phyloP scores from a whole-genome alignment of 208 protist species.

The Crithidia acanthocephali region DNA sequence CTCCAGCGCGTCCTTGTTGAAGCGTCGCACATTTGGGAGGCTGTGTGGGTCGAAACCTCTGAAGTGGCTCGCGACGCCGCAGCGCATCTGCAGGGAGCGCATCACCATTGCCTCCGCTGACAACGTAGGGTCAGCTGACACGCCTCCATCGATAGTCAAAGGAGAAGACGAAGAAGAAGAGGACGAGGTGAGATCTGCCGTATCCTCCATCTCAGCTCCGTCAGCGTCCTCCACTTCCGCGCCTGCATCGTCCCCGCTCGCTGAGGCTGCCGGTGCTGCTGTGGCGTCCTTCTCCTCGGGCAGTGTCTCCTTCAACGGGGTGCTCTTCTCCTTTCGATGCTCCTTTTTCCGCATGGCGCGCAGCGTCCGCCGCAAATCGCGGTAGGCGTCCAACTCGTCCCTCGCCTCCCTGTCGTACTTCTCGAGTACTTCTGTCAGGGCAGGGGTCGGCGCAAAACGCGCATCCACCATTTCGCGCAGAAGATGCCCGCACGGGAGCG shows the following conservation, averaged over 20 bases:
- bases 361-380: slow-evolving; percentile 8
- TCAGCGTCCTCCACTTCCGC: too few relatives aligned
- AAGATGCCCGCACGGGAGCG: slow-evolving; percentile 70
- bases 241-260: not conserved
- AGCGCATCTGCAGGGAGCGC: slow-evolving; percentile 45
- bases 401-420: slow-evolving; percentile 13
- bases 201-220: not conserved
- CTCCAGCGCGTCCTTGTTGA: slow-evolving; percentile 35
- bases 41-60: slow-evolving; percentile 56
- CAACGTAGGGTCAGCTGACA: not conserved
- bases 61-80: slow-evolving; percentile 29
- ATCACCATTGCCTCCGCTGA: slow-evolving; percentile 24
- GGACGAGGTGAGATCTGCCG: not conserved
- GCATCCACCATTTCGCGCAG: slow-evolving; percentile 37
- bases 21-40: slow-evolving; percentile 65
- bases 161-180: not conserved
- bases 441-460: slow-evolving; percentile 31
- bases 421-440: slow-evolving; percentile 36
- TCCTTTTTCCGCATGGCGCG: not conserved
- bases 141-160: not conserved
- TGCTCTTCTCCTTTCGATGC: not conserved
- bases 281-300: not conserved
- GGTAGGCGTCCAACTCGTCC: slow-evolving; percentile 11
- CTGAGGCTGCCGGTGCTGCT: too few relatives aligned
- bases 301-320: not conserved